Evolutionary conservation across 2,329 filamentous ascomycete genomes (phyloP), one percentile per base, ranked within the genome.

Genomic region (Aspergillus sp.): DNA sequence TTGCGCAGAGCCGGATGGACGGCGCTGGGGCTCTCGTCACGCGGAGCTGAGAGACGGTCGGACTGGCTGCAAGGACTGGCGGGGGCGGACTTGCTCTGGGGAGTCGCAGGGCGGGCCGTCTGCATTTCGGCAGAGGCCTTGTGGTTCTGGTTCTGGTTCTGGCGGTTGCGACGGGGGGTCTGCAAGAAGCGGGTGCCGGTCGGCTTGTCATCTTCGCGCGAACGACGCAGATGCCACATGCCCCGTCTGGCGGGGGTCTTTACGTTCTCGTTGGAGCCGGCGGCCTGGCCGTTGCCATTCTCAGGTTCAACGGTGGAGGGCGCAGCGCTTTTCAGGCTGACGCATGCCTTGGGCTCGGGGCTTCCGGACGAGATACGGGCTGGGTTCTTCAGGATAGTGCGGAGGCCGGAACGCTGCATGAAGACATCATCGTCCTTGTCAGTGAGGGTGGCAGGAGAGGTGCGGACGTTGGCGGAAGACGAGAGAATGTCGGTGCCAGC

Each of bases 151-250:
- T 40, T 17, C 36, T 40, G n/a, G 25, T 29, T 10, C 25, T 42
- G 40, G 16, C 19, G 16, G 40, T 38, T n/a, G 34, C 34, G 34
- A 38, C 34, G 34, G 9, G 34, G 34, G 9, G 34, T 38, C 2
- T 38, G 53, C 51, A 58, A 16, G 41, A 55, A 52, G 36, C 29
- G 48, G 17, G 21, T 29, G 43, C 48, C 17, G 47, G 34, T 31
- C 2, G 25, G 11, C 25, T 46, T 49, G 13, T 57, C 53, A 43
- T 31, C 42, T 29, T 58, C 47, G n/a, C 50, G 55, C 7, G 48
- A 52, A 17, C 55, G 57, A 20, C 58, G 61, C 16, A 63, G 50
- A 17, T 52, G 43, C 21, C 63, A 63, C 19, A 36, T 46, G 43
- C 56, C 57, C 52, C 53, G 57, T 57, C 45, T 61, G 54, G 14